Evolutionary conservation across 352 stramenopile genomes (phyloP).

Genomic region (Phytophthora pini): DNA sequence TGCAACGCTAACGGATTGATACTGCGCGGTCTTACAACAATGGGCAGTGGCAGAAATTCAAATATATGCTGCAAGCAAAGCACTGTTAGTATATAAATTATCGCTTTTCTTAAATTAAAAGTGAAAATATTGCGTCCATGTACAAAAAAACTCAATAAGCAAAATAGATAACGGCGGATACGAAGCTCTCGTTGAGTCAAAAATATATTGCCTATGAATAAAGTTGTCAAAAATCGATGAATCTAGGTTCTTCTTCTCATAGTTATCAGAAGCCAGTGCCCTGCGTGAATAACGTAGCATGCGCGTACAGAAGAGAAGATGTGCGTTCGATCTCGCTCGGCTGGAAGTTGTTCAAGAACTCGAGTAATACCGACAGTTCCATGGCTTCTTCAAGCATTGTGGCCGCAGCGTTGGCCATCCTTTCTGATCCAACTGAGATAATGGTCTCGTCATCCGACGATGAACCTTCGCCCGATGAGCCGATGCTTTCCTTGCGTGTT

Average conservation of each 20-base stretch:
- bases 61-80: no score
- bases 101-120: no score
- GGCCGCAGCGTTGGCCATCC: neutral
- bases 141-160: no score
- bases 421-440: neutral
- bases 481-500: neutral
- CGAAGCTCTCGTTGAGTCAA: no score
- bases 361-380: slow-evolving; percentile 13
- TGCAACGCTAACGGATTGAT: neutral
- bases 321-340: slow-evolving; percentile 16
- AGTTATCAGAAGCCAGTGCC: neutral
- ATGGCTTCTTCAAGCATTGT: neutral
- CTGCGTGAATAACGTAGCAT: neutral
- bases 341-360: slow-evolving; percentile 19
- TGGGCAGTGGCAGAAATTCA: no score
- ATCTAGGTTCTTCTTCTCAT: no score
- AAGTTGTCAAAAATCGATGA: no score
- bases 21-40: neutral
- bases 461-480: neutral
- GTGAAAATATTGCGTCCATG: no score
- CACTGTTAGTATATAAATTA: no score
- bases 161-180: no score
- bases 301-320: slow-evolving; percentile 4
- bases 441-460: neutral
- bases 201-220: no score